Percentiles rank a stretch among this genome's conserved stretches.
Evolutionary conservation across 2,329 filamentous ascomycete genomes (phyloP).

Genomic region (Epicoccum sorghinum): DNA sequence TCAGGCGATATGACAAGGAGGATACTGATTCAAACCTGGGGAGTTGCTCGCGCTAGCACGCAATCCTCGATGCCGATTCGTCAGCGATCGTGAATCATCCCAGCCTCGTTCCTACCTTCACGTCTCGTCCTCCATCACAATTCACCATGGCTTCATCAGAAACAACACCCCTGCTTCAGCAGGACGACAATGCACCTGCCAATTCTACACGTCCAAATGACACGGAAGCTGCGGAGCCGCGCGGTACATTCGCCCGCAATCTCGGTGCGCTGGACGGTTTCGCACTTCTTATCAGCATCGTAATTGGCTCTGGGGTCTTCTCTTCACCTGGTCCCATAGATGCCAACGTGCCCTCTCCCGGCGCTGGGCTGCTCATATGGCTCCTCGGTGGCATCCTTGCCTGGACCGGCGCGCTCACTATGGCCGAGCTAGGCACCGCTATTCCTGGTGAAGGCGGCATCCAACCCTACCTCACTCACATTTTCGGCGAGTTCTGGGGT

Average conservation of each 20-base stretch:
- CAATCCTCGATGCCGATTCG: constrained; percentile 11
- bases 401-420: constrained; percentile 68
- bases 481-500: constrained; percentile 66
- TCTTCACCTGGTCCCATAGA: constrained; percentile 69
- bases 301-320: constrained; percentile 70
- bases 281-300: constrained; percentile 67
- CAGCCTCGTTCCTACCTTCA: constrained; percentile 2
- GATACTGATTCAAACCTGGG: not conserved
- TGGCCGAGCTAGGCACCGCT: constrained; percentile 68
- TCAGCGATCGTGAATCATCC: constrained; percentile 7
- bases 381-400: constrained; percentile 66
- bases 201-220: constrained; percentile 20
- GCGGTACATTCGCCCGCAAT: constrained; percentile 42
- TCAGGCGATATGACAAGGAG: too few species aligned
- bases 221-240: constrained; percentile 17
- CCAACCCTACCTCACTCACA: constrained; percentile 66
- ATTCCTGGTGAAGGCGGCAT: constrained; percentile 70
- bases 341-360: constrained; percentile 68
- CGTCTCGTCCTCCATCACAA: not conserved
- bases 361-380: constrained; percentile 64
- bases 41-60: constrained; percentile 15
- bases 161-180: constrained; percentile 30
- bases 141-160: constrained; percentile 30
- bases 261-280: constrained; percentile 51
- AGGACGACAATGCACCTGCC: constrained; percentile 11